These are phyloP conservation scores for Lachancea quebecensis DNA, from an alignment of 805 yeast species.

Conservation along the genomic window DNA sequence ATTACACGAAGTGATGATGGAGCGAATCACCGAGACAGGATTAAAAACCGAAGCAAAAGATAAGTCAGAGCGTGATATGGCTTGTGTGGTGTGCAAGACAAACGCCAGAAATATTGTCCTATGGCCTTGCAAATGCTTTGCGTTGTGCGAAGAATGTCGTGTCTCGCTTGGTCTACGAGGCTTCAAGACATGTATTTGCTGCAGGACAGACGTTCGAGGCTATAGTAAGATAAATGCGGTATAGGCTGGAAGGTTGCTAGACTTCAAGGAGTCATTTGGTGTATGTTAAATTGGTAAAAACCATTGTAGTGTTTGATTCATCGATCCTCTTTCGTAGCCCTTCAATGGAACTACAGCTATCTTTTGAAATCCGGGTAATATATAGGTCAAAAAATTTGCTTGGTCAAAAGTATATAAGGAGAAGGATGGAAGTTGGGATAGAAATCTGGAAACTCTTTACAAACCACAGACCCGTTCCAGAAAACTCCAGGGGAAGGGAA, in stretches of 20 bases:
- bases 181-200: constrained; percentile 76
- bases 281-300: too few species aligned
- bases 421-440: too few species aligned
- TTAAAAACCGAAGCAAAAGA: constrained; percentile 20
- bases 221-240: constrained; percentile 35
- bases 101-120: constrained; percentile 68
- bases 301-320: too few species aligned
- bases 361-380: background rate
- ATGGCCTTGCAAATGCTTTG: constrained; percentile 92
- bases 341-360: background rate
- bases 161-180: constrained; percentile 64
- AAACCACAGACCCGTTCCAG: constrained; percentile 27
- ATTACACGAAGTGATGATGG: constrained; percentile 24
- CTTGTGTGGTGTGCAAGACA: constrained; percentile 77
- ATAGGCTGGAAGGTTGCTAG: constrained; percentile 4
- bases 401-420: background rate
- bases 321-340: background rate
- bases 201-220: constrained; percentile 65
- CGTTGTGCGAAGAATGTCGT: constrained; percentile 81
- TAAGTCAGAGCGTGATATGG: constrained; percentile 20
- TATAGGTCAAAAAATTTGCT: background rate
- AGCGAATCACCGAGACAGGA: constrained; percentile 13
- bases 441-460: too few species aligned
- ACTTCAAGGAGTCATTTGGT: background rate
- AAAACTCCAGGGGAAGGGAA: constrained; percentile 18